A percentile compares a stretch with the other conserved stretches of the same genome.
Conservation (phyloP, 768 basidiomycete species). For the Pleurotus salmoneostramineus region DNA sequence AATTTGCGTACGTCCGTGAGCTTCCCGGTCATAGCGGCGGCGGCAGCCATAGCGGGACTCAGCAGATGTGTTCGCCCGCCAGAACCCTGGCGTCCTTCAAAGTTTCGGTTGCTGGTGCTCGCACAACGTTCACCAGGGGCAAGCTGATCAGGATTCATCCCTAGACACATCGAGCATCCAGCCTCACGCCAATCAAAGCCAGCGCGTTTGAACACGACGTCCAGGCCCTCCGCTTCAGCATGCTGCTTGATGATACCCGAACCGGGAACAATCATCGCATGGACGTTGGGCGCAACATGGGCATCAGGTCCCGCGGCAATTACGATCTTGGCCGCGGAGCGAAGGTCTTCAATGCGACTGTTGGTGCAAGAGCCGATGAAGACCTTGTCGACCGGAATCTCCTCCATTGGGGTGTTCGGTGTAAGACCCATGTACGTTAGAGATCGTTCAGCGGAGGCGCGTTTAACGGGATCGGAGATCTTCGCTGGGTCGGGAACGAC, state of each 20-base stretch:
- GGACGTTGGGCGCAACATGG: constrained; percentile 68
- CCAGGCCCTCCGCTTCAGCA: constrained; percentile 86
- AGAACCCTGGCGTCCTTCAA: constrained; percentile 85
- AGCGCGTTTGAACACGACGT: constrained; percentile 81
- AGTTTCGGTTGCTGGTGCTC: constrained; percentile 91
- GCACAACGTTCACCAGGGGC: constrained; percentile 82
- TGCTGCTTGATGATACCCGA: constrained; percentile 90
- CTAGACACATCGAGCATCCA: constrained; percentile 94
- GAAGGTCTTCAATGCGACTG: constrained; percentile 89
- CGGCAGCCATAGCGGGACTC: constrained; percentile 91
- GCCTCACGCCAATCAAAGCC: constrained; percentile 96
- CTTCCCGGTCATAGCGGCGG: constrained; percentile 82
- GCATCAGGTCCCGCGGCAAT: constrained; percentile 70
- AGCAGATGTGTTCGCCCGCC: constrained; percentile 88
- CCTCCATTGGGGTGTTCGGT: constrained; percentile 75
- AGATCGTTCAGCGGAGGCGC: constrained; percentile 68
- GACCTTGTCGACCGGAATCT: constrained; percentile 80
- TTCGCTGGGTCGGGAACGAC: constrained; percentile 71
- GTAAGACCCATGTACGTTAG: constrained; percentile 85
- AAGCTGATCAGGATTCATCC: constrained; percentile 94
- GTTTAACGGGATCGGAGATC: constrained; percentile 62
- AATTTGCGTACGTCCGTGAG: constrained; percentile 83
- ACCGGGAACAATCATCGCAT: constrained; percentile 91
- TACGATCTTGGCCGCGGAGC: constrained; percentile 78
- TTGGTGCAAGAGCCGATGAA: constrained; percentile 97